Evolutionary conservation across 768 basidiomycete species (phyloP).

Genomic region (Leccinellum rugosiceps): DNA sequence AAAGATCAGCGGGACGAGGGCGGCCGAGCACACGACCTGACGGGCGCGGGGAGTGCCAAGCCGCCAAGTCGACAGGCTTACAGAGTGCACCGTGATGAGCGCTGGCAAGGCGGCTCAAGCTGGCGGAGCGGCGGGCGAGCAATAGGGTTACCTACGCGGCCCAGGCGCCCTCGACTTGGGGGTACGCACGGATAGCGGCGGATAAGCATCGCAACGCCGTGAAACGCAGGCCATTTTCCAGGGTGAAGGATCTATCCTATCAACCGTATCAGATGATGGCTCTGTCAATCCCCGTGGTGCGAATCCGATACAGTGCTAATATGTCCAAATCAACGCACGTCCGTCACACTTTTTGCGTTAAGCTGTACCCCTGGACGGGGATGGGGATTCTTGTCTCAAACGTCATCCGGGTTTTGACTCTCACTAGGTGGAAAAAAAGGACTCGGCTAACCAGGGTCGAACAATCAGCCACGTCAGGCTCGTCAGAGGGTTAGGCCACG

Average conservation of each 20-base stretch:
- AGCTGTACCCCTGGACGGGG: not conserved
- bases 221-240: conserved; percentile 16
- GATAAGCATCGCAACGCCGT: conserved; percentile 18
- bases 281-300: conserved; percentile 12
- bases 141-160: not conserved
- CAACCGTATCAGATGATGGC: conserved; percentile 27
- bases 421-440: not conserved
- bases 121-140: conserved; percentile 3
- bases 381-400: not conserved
- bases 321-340: conserved; percentile 2
- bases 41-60: conserved; percentile 7
- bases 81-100: conserved; percentile 11
- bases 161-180: not conserved
- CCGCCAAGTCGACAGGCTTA: conserved; percentile 7
- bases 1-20: conserved; percentile 15
- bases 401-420: not conserved
- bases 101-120: conserved; percentile 6
- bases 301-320: conserved; percentile 7
- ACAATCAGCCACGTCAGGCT: conserved; percentile 2
- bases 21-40: conserved; percentile 2
- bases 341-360: conserved; percentile 4
- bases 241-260: conserved; percentile 17
- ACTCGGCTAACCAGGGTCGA: conserved; percentile 1
- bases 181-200: not conserved
- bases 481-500: not conserved